Evolutionary conservation across 2,329 filamentous ascomycete species (phyloP).

Genomic region (Fusarium sacchari): DNA sequence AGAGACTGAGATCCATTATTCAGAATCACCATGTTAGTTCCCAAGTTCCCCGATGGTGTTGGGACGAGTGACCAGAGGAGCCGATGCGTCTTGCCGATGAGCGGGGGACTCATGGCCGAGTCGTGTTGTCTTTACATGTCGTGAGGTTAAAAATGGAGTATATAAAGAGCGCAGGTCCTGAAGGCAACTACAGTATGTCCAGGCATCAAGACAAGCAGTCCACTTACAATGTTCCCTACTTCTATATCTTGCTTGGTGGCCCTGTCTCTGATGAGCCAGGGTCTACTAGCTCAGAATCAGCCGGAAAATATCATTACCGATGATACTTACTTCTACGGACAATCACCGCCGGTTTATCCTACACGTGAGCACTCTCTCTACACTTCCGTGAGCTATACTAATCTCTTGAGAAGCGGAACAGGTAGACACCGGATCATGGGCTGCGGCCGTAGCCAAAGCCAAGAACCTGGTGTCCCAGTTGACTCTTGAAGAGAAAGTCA

Average conservation of each 20-base stretch:
- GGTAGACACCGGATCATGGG: background rate
- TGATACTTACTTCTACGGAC: conserved; percentile 7
- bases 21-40: background rate
- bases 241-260: background rate
- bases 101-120: background rate
- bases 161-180: background rate
- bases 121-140: background rate
- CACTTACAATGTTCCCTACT: background rate
- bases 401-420: background rate
- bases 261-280: background rate
- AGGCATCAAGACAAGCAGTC: background rate
- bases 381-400: rapidly evolving
- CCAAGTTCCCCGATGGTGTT: background rate
- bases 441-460: background rate
- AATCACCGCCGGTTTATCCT: background rate
- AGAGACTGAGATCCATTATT: background rate
- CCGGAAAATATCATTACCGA: background rate
- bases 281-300: background rate
- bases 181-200: background rate
- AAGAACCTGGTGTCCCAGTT: background rate
- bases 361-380: background rate
- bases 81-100: background rate
- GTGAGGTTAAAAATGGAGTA: background rate
- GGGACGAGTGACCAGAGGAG: background rate
- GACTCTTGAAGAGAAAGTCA: conserved; percentile 23